A percentile compares a stretch with the other conserved stretches of the same genome.
phyloP scores from a whole-genome alignment of 2,329 filamentous ascomycete species.

The Karstenula rhodostoma region DNA sequence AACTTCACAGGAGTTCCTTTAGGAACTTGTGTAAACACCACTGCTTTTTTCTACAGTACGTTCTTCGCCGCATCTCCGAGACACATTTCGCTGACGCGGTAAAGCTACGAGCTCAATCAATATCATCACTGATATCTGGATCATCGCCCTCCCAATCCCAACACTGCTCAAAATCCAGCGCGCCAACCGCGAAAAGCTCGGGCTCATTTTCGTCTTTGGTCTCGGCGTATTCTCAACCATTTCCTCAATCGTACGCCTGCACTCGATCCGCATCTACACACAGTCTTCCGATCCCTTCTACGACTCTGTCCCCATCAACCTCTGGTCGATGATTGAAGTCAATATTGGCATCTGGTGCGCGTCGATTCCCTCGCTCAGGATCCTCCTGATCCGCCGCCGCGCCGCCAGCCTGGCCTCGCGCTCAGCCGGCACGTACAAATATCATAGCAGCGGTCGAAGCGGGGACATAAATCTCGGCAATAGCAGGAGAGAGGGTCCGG shows the following conservation, averaged over 20 bases:
- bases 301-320: slow-evolving; percentile 84
- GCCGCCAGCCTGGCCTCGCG: slow-evolving; percentile 14
- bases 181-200: slow-evolving; percentile 82
- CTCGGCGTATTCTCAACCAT: slow-evolving; percentile 89
- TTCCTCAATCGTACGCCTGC: slow-evolving; percentile 73
- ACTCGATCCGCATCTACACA: slow-evolving; percentile 50
- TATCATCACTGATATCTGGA: slow-evolving; percentile 85
- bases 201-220: slow-evolving; percentile 82
- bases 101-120: slow-evolving; percentile 72
- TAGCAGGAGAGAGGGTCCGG: neutral
- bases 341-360: slow-evolving; percentile 88
- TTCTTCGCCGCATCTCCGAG: neutral
- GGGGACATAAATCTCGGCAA: slow-evolving; percentile 17
- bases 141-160: slow-evolving; percentile 83
- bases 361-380: slow-evolving; percentile 87
- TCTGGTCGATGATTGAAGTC: slow-evolving; percentile 93
- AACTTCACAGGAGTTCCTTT: slow-evolving; percentile 35
- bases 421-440: slow-evolving; percentile 26
- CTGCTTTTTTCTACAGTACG: slow-evolving; percentile 45
- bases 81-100: neutral
- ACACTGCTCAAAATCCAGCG: slow-evolving; percentile 84
- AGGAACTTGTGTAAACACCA: slow-evolving; percentile 45
- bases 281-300: slow-evolving; percentile 61
- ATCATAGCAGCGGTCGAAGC: slow-evolving; percentile 32
- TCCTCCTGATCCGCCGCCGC: slow-evolving; percentile 57